Evolutionary conservation across 768 basidiomycete species (phyloP).

Genomic region (Rhizopogon vulgaris): DNA sequence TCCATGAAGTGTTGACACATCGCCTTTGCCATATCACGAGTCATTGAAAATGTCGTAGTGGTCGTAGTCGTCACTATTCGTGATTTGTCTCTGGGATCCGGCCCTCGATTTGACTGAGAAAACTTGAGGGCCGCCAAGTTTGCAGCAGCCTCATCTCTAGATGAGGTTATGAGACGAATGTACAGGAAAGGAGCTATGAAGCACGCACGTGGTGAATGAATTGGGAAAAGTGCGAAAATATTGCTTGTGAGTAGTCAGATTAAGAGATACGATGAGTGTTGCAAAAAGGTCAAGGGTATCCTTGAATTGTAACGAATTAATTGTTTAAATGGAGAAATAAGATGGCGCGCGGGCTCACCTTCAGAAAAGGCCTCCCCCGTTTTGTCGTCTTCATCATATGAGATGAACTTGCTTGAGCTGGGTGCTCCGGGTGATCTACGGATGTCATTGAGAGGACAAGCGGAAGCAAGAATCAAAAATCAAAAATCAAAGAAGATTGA

Average conservation of each 20-base stretch:
- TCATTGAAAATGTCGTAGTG: slow-evolving; percentile 99
- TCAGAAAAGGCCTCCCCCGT: slow-evolving; percentile 89
- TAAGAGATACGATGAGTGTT: slow-evolving; percentile 90
- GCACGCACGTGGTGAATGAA: slow-evolving; percentile 88
- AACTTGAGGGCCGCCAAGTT: slow-evolving; percentile 96
- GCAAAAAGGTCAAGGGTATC: slow-evolving; percentile 98
- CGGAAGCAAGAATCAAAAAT: slow-evolving; percentile 7
- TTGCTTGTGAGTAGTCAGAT: slow-evolving; percentile 84
- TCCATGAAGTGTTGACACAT: slow-evolving; percentile 99
- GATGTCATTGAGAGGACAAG: slow-evolving; percentile 30
- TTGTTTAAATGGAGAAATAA: slow-evolving; percentile 1
- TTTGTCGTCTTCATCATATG: slow-evolving; percentile 99
- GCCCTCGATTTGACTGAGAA: slow-evolving; percentile 96
- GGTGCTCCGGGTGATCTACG: slow-evolving; percentile 33
- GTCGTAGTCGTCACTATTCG: slow-evolving; percentile 99
- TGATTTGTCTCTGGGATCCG: slow-evolving; percentile 96
- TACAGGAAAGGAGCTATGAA: neutral
- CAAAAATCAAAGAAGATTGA: slow-evolving; percentile 5
- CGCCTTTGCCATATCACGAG: slow-evolving; percentile 98
- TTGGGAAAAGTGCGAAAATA: slow-evolving; percentile 95
- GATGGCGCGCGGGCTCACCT: slow-evolving; percentile 40
- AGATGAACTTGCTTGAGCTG: slow-evolving; percentile 56
- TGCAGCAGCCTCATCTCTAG: slow-evolving; percentile 90
- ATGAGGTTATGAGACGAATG: slow-evolving; percentile 9
- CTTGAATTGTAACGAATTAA: slow-evolving; percentile 33